Percentiles rank a stretch among this genome's conserved stretches.
Conservation (phyloP, 2,329 filamentous ascomycete genomes). For the Colletotrichum tamarilloi region DNA sequence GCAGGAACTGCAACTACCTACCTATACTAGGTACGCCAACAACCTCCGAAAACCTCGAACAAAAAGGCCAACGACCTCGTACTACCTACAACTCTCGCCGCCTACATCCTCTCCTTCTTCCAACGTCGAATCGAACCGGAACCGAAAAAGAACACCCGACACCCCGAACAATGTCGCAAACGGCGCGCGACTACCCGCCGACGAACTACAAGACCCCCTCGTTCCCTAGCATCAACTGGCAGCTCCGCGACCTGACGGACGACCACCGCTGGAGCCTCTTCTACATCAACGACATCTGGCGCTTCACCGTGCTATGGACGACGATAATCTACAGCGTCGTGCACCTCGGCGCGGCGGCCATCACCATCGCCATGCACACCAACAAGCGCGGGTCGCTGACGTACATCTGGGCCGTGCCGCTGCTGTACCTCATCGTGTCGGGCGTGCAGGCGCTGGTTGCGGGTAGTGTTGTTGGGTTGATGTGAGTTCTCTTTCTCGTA, state of each 20-base stretch:
- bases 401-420: slow-evolving; percentile 77
- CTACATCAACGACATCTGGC: slow-evolving; percentile 82
- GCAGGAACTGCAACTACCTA: neutral
- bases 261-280: slow-evolving; percentile 72
- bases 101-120: slow-evolving; percentile 25
- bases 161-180: neutral
- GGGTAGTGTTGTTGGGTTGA: slow-evolving; percentile 82
- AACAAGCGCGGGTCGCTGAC: slow-evolving; percentile 67
- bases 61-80: neutral
- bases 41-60: slow-evolving; percentile 4
- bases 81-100: neutral
- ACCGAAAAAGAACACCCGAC: neutral
- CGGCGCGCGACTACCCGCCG: slow-evolving; percentile 50
- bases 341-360: slow-evolving; percentile 77
- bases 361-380: slow-evolving; percentile 79
- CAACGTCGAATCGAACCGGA: neutral
- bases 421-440: slow-evolving; percentile 77
- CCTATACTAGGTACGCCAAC: neutral
- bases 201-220: slow-evolving; percentile 71
- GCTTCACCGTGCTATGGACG: slow-evolving; percentile 90
- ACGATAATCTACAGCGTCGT: slow-evolving; percentile 81
- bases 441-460: slow-evolving; percentile 82
- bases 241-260: slow-evolving; percentile 58
- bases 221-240: slow-evolving; percentile 88
- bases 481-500: slow-evolving; percentile 68